Conservation (phyloP, 2,329 filamentous ascomycete genomes). For the Fusarium siculi region DNA sequence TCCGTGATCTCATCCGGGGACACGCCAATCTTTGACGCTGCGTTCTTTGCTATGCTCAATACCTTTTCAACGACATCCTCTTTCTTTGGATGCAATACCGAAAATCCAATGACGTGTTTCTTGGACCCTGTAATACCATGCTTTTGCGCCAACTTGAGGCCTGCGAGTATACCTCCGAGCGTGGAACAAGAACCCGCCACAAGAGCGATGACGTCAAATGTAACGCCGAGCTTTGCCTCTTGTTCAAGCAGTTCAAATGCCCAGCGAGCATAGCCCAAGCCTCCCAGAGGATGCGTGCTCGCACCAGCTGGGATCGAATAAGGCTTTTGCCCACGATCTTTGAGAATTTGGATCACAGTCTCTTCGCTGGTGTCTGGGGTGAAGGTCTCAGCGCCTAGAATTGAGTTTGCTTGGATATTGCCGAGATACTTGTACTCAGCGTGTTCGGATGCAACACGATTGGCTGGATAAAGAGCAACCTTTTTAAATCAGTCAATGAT, state of each 20-base stretch:
- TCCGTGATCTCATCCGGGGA: conserved; percentile 9
- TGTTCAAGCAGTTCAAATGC: conserved; percentile 26
- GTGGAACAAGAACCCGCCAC: conserved; percentile 30
- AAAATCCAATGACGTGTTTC: conserved; percentile 17
- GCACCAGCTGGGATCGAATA: conserved; percentile 23
- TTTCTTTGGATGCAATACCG: neutral
- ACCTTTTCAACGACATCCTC: conserved; percentile 10
- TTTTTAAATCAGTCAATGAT: neutral
- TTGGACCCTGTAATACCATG: neutral
- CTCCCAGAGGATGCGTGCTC: conserved; percentile 19
- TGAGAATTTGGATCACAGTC: neutral
- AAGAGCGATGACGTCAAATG: conserved; percentile 11
- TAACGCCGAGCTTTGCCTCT: conserved; percentile 4
- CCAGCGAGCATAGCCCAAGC: conserved; percentile 28
- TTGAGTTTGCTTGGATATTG: conserved; percentile 19
- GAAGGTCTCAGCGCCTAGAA: conserved; percentile 28
- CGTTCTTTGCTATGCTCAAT: conserved; percentile 12
- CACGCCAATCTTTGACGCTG: conserved; percentile 20
- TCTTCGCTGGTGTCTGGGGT: conserved; percentile 9
- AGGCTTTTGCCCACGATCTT: conserved; percentile 6
- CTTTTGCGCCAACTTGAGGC: conserved; percentile 22
- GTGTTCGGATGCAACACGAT: conserved; percentile 2
- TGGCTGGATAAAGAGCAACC: conserved; percentile 24
- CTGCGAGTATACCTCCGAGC: conserved; percentile 16
- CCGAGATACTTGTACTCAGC: conserved; percentile 22